Evolutionary conservation across 371 early-diverging fungal species (phyloP).

Genomic region (Lichtheimia corymbifera): DNA sequence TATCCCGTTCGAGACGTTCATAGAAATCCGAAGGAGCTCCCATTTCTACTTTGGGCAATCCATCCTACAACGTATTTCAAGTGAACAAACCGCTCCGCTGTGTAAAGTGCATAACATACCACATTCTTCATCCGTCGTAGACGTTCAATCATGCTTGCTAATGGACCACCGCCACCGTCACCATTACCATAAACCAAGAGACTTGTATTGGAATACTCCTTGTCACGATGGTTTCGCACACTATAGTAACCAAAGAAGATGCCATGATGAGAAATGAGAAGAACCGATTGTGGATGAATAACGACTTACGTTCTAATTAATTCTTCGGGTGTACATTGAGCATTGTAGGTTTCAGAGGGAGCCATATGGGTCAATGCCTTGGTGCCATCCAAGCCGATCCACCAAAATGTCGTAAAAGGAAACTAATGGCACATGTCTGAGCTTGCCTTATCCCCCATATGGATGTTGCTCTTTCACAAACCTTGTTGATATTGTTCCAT

Average conservation of each 20-base stretch:
- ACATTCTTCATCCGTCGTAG: conserved; percentile 73
- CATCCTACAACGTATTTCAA: conserved; percentile 51
- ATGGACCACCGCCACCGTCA: conserved; percentile 97
- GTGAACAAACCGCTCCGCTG: no score
- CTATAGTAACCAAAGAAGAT: conserved; percentile 14
- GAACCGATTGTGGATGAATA: neutral
- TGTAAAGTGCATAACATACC: conserved; percentile 26
- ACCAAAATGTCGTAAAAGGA: conserved; percentile 92
- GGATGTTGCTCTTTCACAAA: neutral
- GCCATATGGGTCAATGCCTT: conserved; percentile 80
- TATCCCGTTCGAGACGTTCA: conserved; percentile 66
- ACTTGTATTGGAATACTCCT: conserved; percentile 65
- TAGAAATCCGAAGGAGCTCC: conserved; percentile 85
- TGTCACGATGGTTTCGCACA: conserved; percentile 40
- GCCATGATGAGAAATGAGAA: neutral
- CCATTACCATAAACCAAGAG: conserved; percentile 92
- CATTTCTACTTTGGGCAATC: conserved; percentile 72
- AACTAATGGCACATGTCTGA: conserved; percentile 45
- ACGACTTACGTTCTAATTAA: conserved; percentile 24
- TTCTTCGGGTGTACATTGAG: conserved; percentile 19
- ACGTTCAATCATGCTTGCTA: conserved; percentile 85
- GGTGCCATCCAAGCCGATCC: conserved; percentile 77
- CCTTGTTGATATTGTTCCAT: conserved; percentile 97
- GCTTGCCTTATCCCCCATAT: neutral
- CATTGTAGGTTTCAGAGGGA: conserved; percentile 74